Base-by-base conservation (phyloP, 148 eudicot species). In the Polygonum aviculare region DNA sequence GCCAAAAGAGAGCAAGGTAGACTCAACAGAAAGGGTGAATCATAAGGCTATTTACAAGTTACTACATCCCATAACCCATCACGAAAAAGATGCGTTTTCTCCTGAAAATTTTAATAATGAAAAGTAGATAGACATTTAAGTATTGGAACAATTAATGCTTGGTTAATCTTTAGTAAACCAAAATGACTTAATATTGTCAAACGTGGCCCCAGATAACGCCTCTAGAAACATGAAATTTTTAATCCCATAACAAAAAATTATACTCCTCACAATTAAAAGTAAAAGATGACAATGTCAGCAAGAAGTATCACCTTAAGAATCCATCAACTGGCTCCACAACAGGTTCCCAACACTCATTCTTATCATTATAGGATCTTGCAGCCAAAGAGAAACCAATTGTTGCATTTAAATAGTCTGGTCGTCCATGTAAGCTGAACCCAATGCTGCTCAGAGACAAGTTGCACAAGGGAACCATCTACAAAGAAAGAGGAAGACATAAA, bases 261-360 rank as follows among this genome's bases (percentile, higher is more conserved):
- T 36, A 33, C 72, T 31, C 15, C 41, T 26, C 21, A 5, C 21
- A 16, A 67, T 4, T 35, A 67, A 14, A 67, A 65, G 39, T 14
- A 67, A 36, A 67, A 2, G 44, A 67, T 67, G 44, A 35, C 72
- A 67, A 67, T 67, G 72, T 36, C n/a, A 35, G 44, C 41, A 36
- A 14, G 72, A 67, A 36, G 39, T 67, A 19, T 82, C 73, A 95
- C 99, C 99, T 93, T 79, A 95, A 82, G 78, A 85, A 86, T 78
- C 94, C 97, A 85, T 95, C 99, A 81, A 90, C 90, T 70, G 94
- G 93, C 85, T 95, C 99, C 73, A 93, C 84, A 80, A 95, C 84
- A 79, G 99, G 98, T 86, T 95, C 99, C 99, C 97, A 92, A 7
- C 90, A 52, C 72, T 95, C 99, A 78, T 89, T 88, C 82, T 91